Base-by-base conservation (phyloP, 148 eudicot species). In the Rhododendron henanense region DNA sequence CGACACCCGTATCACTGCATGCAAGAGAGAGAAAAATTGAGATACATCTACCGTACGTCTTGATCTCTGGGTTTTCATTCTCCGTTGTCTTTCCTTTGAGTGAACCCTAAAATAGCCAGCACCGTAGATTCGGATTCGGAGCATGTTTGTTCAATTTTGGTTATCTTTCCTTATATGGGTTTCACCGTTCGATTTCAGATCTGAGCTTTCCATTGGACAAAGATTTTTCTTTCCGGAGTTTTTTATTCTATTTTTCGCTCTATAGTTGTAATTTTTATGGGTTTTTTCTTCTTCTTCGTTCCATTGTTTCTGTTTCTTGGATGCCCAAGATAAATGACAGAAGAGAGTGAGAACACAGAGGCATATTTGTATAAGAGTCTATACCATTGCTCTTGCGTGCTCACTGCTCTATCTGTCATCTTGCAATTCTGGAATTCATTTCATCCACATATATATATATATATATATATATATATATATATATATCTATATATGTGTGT, bases 281-380 rank as follows among this genome's bases (percentile, higher is more conserved):
- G 14, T 16, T 53, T 67, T 45, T 44, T 8, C 31, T 31, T 31
- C 31, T 28, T 5, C 25, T 18, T 57, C 1, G 23, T 19, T 19
- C 63, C 7, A 18, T 25, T 55, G 73, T 61, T 61, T 82, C 84
- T 48, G 59, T 47, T 81, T 85, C 63, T 41, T 25, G 48, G 18
- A 37, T 9, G 3, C 69, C 16, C 25, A 69, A 78, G 85, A 81
- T 83, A 91, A 83, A 81, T 93, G 95, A 93, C 95, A 91, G 95
- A 93, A 93, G 95, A 93, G 95, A 93, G 95, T 93, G 92, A 93
- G 95, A 92, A 91, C 92, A 83, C 91, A 91, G 89, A 86, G 88
- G 91, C 89, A 76, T 89, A 88, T 91, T 90, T 90, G 87, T 86
- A 71, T 86, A 89, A 87, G 63, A 6, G 39, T 45, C 53, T 86